Conservation (phyloP, 768 basidiomycete species). For the Strobilomyces dryophilus region DNA sequence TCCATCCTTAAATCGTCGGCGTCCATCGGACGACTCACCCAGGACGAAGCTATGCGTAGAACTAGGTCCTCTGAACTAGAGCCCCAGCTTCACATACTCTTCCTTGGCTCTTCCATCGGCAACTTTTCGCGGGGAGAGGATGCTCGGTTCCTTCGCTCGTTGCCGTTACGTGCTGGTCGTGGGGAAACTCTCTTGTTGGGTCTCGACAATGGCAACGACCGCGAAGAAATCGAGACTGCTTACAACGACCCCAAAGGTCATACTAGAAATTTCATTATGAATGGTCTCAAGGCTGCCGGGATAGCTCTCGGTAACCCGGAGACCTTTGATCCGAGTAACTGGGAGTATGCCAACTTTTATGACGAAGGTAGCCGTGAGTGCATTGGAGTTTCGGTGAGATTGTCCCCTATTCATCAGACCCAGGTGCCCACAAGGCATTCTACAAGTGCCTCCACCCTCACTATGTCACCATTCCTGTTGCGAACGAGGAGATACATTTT, state of each 20-base stretch:
- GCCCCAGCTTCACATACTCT: constrained; percentile 75
- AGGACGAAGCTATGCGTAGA: background rate
- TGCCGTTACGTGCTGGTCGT: constrained; percentile 70
- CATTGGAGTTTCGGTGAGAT: background rate
- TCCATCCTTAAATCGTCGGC: constrained; percentile 38
- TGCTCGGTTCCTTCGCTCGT: constrained; percentile 64
- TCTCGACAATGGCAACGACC: constrained; percentile 80
- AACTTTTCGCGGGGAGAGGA: constrained; percentile 79
- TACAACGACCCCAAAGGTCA: constrained; percentile 80
- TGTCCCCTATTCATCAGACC: background rate
- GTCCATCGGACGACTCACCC: constrained; percentile 18
- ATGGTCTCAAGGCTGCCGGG: constrained; percentile 72
- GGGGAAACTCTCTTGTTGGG: constrained; percentile 87
- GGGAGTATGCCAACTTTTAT: constrained; percentile 65
- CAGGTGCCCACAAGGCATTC: constrained; percentile 83
- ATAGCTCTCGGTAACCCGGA: constrained; percentile 60
- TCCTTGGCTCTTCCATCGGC: constrained; percentile 88
- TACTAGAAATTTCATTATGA: constrained; percentile 79
- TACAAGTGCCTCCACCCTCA: constrained; percentile 66
- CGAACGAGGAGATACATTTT: constrained; percentile 47
- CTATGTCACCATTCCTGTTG: constrained; percentile 47
- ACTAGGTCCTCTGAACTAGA: constrained; percentile 46
- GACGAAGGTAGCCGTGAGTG: constrained; percentile 52
- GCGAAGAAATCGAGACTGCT: constrained; percentile 69
- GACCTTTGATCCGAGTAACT: constrained; percentile 62